Evolutionary conservation across 768 basidiomycete genomes (phyloP).

Genomic region (Russula abietina): DNA sequence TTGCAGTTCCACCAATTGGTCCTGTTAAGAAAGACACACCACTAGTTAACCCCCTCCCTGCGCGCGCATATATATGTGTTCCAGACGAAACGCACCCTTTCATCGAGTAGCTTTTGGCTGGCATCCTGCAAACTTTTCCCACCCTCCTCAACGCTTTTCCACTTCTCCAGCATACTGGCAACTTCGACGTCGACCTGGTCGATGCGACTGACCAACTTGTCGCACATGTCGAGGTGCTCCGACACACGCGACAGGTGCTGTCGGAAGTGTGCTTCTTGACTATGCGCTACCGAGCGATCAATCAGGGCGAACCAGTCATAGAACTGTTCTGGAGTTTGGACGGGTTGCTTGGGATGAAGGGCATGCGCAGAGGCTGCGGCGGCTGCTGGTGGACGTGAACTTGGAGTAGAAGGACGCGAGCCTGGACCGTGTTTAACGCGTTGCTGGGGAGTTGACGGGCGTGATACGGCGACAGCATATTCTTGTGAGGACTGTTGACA

Average conservation of each 20-base stretch:
- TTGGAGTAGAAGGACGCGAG: slow-evolving; percentile 30
- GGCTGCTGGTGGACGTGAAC: slow-evolving; percentile 13
- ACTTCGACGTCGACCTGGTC: slow-evolving; percentile 70
- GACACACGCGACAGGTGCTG: slow-evolving; percentile 74
- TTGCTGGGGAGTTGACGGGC: slow-evolving; percentile 43
- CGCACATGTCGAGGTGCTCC: slow-evolving; percentile 73
- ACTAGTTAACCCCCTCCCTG: neutral
- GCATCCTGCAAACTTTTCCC: slow-evolving; percentile 87
- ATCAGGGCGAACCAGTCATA: slow-evolving; percentile 94
- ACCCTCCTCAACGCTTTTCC: slow-evolving; percentile 88
- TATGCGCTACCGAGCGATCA: slow-evolving; percentile 84
- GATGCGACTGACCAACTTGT: slow-evolving; percentile 63
- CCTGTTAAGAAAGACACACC: slow-evolving; percentile 39
- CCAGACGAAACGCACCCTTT: slow-evolving; percentile 59
- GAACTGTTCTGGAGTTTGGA: slow-evolving; percentile 91
- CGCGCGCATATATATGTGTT: neutral
- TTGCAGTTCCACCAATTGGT: slow-evolving; percentile 67
- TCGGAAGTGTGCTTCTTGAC: slow-evolving; percentile 89
- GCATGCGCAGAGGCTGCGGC: slow-evolving; percentile 37
- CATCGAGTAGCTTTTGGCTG: slow-evolving; percentile 83
- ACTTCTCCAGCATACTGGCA: slow-evolving; percentile 73
- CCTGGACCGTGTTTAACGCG: slow-evolving; percentile 26
- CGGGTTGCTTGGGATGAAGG: slow-evolving; percentile 67
- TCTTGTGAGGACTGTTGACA: slow-evolving; percentile 38
- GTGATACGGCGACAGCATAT: slow-evolving; percentile 36